Conservation (phyloP, 768 basidiomycete genomes). For the Kwoniella shandongensis region DNA sequence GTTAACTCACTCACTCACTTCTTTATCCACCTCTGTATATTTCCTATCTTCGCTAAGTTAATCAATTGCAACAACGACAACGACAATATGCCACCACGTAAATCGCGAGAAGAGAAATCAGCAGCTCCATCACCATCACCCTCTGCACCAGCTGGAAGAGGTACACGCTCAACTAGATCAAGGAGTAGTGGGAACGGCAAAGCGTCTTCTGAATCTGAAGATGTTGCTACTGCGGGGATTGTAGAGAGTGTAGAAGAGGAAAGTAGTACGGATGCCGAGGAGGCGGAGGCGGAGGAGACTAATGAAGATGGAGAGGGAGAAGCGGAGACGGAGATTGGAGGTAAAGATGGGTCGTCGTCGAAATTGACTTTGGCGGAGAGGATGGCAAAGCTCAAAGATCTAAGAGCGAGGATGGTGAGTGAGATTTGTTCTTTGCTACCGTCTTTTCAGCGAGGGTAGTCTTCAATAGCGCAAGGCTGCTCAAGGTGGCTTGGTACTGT, state of each 20-base stretch:
- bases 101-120: constrained; percentile 40
- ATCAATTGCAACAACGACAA: too few species aligned
- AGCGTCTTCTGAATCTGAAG: constrained; percentile 19
- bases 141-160: constrained; percentile 6
- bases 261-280: constrained; percentile 17
- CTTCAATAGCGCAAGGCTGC: too few species aligned
- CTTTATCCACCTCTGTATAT: too few species aligned
- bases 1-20: too few species aligned
- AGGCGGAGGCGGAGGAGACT: neutral
- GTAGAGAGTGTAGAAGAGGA: constrained; percentile 21
- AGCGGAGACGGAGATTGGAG: constrained; percentile 14
- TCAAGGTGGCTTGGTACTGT: too few species aligned
- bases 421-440: neutral
- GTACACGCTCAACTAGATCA: constrained; percentile 11
- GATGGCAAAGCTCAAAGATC: constrained; percentile 71
- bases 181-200: constrained; percentile 17
- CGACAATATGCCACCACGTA: constrained; percentile 35
- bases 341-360: constrained; percentile 14
- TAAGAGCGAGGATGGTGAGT: constrained; percentile 77
- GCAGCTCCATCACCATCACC: constrained; percentile 50
- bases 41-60: too few species aligned
- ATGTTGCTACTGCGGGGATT: constrained; percentile 5
- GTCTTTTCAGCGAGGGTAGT: too few species aligned
- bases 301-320: constrained; percentile 15
- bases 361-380: constrained; percentile 65